Base-by-base conservation (phyloP, 129 eudicot species). In the Arctium lappa region DNA sequence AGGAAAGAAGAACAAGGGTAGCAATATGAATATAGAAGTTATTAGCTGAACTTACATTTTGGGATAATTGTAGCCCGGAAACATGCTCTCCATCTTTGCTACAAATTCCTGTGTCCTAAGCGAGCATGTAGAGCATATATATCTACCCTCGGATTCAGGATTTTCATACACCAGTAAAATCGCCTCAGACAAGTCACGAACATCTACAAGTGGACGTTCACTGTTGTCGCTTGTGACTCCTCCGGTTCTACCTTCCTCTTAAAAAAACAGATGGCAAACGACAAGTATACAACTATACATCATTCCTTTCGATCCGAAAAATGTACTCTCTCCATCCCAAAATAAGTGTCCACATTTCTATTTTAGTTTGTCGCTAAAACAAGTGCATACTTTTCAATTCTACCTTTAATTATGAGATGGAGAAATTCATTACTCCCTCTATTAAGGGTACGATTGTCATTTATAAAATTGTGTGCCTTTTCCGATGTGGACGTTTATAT, bases 91-190 rank as follows among this genome's bases (percentile, higher is more conserved):
- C 71, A 88, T 76, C 34, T 76, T 86, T 80, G 75, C 80, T n/a
- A 88, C 86, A 50, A 88, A 36, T 13, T 80, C 84, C n/a, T 73
- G 73, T 5, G 84, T 33, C 9, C 46, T 33, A 9, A 86, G 0
- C 12, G 71, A 6, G 83, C 84, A 77, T 2, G 88, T 42, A 0
- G 88, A 82, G 66, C 91, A 88, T 80, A 88, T 83, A 77, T 81
- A 88, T 70, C 91, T 83, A 15, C 91, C 91, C 60, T 83, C 83
- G 6, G 91, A 78, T 80, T 83, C 77, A 6, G 82, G 82, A 39
- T 86, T 86, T 69, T 88, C 88, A 71, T 83, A 86, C 33, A 86
- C 76, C 60, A 83, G 36, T 13, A 88, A 40, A 33, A 88, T 80
- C 11, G 91, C 91, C 0, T 86, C 79, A 3, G 86, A 66, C 36